Conservation (phyloP, 108 stramenopile species). For the Chaetoceros tenuissimus region DNA sequence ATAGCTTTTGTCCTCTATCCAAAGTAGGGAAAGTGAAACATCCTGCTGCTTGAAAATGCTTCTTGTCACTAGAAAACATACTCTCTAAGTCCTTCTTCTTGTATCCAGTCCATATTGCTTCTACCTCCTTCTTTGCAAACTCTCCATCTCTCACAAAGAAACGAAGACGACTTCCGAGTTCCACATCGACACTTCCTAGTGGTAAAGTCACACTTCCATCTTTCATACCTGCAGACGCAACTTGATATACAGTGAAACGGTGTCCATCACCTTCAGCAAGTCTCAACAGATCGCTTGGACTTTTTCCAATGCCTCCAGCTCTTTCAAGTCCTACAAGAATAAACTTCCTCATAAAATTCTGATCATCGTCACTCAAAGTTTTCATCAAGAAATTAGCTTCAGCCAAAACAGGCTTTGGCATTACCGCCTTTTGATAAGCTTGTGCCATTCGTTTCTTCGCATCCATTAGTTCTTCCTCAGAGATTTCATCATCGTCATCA, state of each 20-base stretch:
- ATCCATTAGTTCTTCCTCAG: slow-evolving; percentile 11
- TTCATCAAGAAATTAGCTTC: slow-evolving; percentile 83
- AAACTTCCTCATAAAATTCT: slow-evolving; percentile 71
- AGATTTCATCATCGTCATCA: slow-evolving; percentile 19
- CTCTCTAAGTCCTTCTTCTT: slow-evolving; percentile 48
- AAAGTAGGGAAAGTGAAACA: slow-evolving; percentile 71
- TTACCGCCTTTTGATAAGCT: slow-evolving; percentile 65
- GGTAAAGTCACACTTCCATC: slow-evolving; percentile 77
- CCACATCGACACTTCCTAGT: slow-evolving; percentile 64
- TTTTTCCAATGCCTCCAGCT: slow-evolving; percentile 24
- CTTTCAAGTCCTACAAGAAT: slow-evolving; percentile 65
- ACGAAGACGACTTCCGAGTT: slow-evolving; percentile 59
- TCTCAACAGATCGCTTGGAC: slow-evolving; percentile 49
- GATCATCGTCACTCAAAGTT: slow-evolving; percentile 73
- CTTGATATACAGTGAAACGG: slow-evolving; percentile 64
- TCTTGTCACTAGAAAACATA: slow-evolving; percentile 8
- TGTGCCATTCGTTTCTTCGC: slow-evolving; percentile 23
- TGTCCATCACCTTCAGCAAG: slow-evolving; percentile 70
- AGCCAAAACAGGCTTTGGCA: slow-evolving; percentile 76
- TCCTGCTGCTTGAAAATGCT: slow-evolving; percentile 29
- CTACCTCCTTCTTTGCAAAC: slow-evolving; percentile 82
- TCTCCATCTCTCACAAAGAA: slow-evolving; percentile 79
- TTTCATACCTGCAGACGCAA: slow-evolving; percentile 79
- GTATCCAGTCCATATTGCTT: slow-evolving; percentile 80
- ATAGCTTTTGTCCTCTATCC: slow-evolving; percentile 73